phyloP scores from a whole-genome alignment of 371 early-diverging fungal species.

The Gilbertella persicaria region DNA sequence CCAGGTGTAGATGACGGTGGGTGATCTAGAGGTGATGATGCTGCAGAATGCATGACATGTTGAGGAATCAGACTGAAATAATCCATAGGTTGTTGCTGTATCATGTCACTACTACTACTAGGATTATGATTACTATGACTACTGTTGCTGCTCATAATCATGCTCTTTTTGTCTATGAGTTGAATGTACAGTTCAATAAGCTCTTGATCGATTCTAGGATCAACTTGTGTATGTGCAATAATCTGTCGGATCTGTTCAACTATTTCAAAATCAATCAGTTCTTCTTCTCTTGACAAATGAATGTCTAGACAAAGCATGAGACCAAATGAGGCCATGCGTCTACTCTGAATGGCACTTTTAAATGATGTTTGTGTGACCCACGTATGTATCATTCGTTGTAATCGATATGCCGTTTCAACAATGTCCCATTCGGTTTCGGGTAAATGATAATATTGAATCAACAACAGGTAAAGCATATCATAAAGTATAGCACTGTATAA shows the following conservation, averaged over 20 bases:
- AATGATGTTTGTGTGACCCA: slow-evolving; percentile 9
- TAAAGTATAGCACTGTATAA: slow-evolving; percentile 23
- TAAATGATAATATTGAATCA: slow-evolving; percentile 11
- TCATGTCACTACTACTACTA: neutral
- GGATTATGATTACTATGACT: too few relatives aligned
- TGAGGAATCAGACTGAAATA: slow-evolving; percentile 22
- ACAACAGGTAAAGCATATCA: slow-evolving; percentile 22
- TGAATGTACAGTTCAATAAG: slow-evolving; percentile 6
- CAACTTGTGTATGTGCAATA: slow-evolving; percentile 6
- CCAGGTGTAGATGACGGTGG: slow-evolving; percentile 13
- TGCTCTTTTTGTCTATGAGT: neutral
- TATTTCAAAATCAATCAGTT: slow-evolving; percentile 8
- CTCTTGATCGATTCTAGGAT: slow-evolving; percentile 10
- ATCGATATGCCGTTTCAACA: slow-evolving; percentile 18
- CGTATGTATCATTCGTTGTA: slow-evolving; percentile 24
- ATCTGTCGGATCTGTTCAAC: slow-evolving; percentile 16
- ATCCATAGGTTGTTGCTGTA: slow-evolving; percentile 9
- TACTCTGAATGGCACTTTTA: slow-evolving; percentile 14
- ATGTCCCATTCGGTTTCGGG: slow-evolving; percentile 11
- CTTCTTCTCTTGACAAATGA: slow-evolving; percentile 12
- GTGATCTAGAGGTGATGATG: slow-evolving; percentile 11
- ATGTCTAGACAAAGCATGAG: slow-evolving; percentile 18
- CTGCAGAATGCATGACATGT: slow-evolving; percentile 2
- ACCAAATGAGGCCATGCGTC: slow-evolving; percentile 24
- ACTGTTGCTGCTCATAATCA: too few relatives aligned